Base-by-base conservation (phyloP, 495 filamentous ascomycete genomes). In the Penicillium egyptiacum region DNA sequence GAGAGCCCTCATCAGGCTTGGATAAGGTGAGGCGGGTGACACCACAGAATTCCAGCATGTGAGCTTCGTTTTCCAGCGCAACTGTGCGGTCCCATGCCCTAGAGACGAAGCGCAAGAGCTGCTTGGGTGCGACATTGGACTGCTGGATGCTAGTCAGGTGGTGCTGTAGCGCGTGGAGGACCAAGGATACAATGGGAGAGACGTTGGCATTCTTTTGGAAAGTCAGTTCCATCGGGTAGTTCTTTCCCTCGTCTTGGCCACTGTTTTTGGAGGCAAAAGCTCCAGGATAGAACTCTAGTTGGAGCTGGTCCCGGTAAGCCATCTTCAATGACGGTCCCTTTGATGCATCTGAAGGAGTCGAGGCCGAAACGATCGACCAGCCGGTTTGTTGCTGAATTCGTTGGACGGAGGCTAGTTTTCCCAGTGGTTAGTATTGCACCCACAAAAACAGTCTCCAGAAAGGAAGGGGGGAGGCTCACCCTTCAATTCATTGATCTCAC, bases 221-320 rank as follows among this genome's bases (percentile, higher is more conserved):
- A 20, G 59, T 62, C 48, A 79, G 50, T 47, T 75, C 68, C 19
- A 79, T 53, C 25, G 67, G 66, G 14, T 57, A 57, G 25, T 68
- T 65, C 2, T 35, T 39, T 30, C 60, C 63, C 14, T 68, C 55
- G 28, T 61, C 57, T 26, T 49, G 50, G 23, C 22, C 51, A 11
- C 53, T 42, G 28, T 50, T 61, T 20, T 58, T 63, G 17, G 66
- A 71, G 16, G 57, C 57, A 50, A 91, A 90, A 16, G 86, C 79
- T 11, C 79, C 61, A 4, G 86, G 81, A 61, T 91, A 82, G 72
- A 96, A 91, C 43, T 81, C 83, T 37, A 96, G 82, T 61, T 91
- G 83, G 31, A 98, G 82, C 52, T 93, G 85, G 35, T 79, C 77
- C 58, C 80, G 75, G 74, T 95, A 96, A n/a, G 83, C 83, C 82